A percentile compares a stretch with the other conserved stretches of the same genome.
Evolutionary conservation across 306 rosid species (phyloP).

Genomic region (Pyrus communis): DNA sequence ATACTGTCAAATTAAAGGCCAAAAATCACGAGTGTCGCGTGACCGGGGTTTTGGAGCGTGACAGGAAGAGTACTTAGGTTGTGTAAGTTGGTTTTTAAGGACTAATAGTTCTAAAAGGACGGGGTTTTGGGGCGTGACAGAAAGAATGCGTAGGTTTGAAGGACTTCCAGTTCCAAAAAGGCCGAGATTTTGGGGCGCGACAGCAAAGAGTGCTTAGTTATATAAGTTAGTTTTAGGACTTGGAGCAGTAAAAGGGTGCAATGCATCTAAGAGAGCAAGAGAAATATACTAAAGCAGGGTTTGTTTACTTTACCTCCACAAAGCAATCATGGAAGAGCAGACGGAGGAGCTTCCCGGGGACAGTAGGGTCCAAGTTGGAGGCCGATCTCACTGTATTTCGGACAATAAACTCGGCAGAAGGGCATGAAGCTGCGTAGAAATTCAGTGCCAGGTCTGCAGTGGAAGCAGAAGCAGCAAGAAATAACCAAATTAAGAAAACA

Average conservation of each 20-base stretch:
- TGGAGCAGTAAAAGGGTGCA: neutral
- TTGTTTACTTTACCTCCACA: slow-evolving; percentile 56
- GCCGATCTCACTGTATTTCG: slow-evolving; percentile 55
- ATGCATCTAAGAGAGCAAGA: neutral
- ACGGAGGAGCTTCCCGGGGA: slow-evolving; percentile 92
- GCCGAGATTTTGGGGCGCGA: too few species aligned
- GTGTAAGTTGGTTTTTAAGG: too few species aligned
- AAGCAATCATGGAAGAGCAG: slow-evolving; percentile 89
- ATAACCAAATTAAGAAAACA: slow-evolving; percentile 15
- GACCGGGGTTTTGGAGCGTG: too few species aligned
- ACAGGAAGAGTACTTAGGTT: too few species aligned
- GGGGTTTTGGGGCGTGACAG: too few species aligned
- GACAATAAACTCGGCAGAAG: slow-evolving; percentile 61
- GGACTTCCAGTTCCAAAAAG: too few species aligned
- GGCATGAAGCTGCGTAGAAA: slow-evolving; percentile 72
- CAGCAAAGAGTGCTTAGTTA: too few species aligned
- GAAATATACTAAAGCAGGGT: neutral
- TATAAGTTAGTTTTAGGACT: neutral
- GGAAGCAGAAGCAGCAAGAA: slow-evolving; percentile 18
- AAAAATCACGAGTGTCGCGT: neutral
- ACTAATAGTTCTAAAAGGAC: too few species aligned
- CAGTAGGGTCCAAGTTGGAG: slow-evolving; percentile 56
- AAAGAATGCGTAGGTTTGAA: too few species aligned
- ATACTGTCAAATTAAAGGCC: neutral
- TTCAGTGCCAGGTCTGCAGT: slow-evolving; percentile 47